phyloP scores from a whole-genome alignment of 441 rosid species.

The Erodium trifolium region DNA sequence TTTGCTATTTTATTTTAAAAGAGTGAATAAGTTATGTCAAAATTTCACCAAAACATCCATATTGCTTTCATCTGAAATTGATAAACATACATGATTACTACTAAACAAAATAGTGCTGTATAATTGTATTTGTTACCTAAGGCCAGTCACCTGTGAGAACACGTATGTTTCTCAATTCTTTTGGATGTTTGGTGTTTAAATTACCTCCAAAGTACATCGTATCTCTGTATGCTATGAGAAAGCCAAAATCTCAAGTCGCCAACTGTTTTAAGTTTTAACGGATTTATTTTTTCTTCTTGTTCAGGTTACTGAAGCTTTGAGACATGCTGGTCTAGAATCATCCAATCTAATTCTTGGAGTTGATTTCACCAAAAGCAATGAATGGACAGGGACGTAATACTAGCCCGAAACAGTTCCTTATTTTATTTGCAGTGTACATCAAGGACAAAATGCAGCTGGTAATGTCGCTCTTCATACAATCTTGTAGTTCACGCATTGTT shows the following conservation, averaged over 20 bases:
- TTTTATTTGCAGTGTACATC: not conserved
- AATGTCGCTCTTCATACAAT: not conserved
- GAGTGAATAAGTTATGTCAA: not conserved
- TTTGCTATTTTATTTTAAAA: not conserved
- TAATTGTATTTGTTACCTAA: not conserved
- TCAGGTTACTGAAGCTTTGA: slow-evolving; percentile 34
- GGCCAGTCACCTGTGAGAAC: not conserved
- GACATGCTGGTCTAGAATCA: slow-evolving; percentile 76
- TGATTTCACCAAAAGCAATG: slow-evolving; percentile 94
- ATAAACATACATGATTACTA: not conserved
- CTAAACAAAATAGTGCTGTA: not conserved
- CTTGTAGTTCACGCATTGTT: not conserved
- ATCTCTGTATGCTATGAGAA: not conserved
- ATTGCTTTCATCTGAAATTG: not conserved
- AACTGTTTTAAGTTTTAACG: not conserved
- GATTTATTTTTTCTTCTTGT: not conserved
- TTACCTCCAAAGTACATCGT: not conserved
- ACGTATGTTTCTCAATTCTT: not conserved
- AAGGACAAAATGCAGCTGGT: not conserved
- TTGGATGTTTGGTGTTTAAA: not conserved
- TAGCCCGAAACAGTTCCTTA: not conserved
- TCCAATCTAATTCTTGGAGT: slow-evolving; percentile 81
- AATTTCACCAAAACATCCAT: not conserved
- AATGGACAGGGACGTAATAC: slow-evolving; percentile 32
- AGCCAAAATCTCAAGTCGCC: not conserved